Percentiles rank a stretch among this genome's conserved stretches.
These are phyloP conservation scores for Fusarium sp. DNA, from an alignment of 2,329 filamentous ascomycete genomes.

Conservation along the genomic window DNA sequence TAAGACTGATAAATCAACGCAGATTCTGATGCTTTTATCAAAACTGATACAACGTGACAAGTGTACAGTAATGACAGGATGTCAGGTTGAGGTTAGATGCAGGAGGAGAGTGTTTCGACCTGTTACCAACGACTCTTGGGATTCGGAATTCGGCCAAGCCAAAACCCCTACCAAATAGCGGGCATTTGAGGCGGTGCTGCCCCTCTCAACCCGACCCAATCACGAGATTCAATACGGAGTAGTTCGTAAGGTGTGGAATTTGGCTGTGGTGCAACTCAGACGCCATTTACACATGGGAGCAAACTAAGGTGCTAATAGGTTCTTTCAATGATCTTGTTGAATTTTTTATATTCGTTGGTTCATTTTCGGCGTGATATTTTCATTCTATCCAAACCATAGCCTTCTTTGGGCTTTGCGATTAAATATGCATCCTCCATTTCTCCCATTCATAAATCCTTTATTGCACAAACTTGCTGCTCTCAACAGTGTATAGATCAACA, in stretches of 20 bases:
- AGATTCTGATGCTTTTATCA: neutral
- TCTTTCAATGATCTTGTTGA: neutral
- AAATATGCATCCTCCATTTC: slow-evolving; percentile 11
- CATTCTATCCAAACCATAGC: slow-evolving; percentile 7
- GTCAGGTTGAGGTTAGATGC: slow-evolving; percentile 13
- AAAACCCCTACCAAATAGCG: slow-evolving; percentile 28
- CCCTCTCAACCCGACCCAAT: slow-evolving; percentile 31
- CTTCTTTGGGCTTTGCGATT: slow-evolving; percentile 26
- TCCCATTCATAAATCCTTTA: slow-evolving; percentile 6
- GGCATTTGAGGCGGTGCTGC: slow-evolving; percentile 39
- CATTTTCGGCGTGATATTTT: slow-evolving; percentile 15
- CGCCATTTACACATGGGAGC: neutral
- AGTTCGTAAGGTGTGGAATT: neutral
- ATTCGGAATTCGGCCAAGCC: slow-evolving; percentile 10
- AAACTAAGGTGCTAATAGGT: neutral
- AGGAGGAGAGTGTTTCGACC: slow-evolving; percentile 17
- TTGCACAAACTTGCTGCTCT: slow-evolving; percentile 66
- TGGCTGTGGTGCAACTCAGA: slow-evolving; percentile 2
- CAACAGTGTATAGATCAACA: slow-evolving; percentile 79
- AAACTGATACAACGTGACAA: slow-evolving; percentile 4
- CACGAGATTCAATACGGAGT: slow-evolving; percentile 4
- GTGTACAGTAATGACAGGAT: slow-evolving; percentile 4
- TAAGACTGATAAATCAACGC: neutral
- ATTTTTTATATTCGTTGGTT: slow-evolving; percentile 7
- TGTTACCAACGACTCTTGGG: neutral